Evolutionary conservation across 805 yeast species (phyloP), one percentile per base, ranked within the genome.

Genomic region (Cyberlindnera misumaiensis): DNA sequence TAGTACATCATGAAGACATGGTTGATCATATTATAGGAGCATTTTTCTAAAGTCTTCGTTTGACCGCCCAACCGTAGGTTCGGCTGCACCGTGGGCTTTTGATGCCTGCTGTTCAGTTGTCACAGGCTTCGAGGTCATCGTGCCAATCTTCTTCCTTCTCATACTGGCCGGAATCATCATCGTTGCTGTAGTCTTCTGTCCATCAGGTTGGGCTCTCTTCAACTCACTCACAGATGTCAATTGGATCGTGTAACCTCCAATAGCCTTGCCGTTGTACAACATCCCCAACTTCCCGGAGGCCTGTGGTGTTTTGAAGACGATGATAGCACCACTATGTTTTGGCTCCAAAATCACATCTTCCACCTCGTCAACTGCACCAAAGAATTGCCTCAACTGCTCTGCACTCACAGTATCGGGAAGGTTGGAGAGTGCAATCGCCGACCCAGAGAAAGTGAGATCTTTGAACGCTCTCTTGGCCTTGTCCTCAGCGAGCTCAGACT

Each of bases 271-370:
- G 25, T 67, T 63, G 12, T 75, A 45, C 11, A 53, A 48, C 56
- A 80, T 50, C 0, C 65, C 59, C 0, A 76, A 77, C 32, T 58
- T 64, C 0, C 86, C 86, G 1, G 81, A 75, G 33, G 66, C 67
- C 7, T 57, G 48, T 0, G 63, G 56, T 5, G 53, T 57, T 18
- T 53, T 55, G 44, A 73, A 73, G 43, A 71, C 72, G 4, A 80
- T 63, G 24, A 79, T 46, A 0, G 82, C 82, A 4, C 72, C 73
- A 6, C 58, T 49, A 14, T 55, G 48, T 16, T 67, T 72, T 0
- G 80, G 69, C 28, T 66, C 69, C 13, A 77, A 47, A 18, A 70
- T 64, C 2, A 77, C 58, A 7, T 64, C 62, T 2, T 50, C 46
- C 1, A 79, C 65, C 0, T 63, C 59, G 3, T 73, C 72, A 30